Evolutionary conservation across 108 stramenopile genomes (phyloP).

Genomic region (Nitzschia sp.): DNA sequence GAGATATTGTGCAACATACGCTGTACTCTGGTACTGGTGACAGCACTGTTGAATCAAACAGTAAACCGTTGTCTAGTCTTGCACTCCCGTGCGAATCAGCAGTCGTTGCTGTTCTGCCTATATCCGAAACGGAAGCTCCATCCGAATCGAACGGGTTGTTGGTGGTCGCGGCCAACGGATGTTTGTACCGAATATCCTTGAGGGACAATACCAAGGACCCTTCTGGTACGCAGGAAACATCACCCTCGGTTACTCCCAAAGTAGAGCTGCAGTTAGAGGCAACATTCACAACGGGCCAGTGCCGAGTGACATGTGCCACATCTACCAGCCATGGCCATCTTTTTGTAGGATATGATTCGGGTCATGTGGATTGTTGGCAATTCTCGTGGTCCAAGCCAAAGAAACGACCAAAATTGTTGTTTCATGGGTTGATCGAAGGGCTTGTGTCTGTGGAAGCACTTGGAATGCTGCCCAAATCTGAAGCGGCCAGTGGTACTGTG

Average conservation of each 20-base stretch:
- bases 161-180: background rate
- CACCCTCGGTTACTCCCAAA: background rate
- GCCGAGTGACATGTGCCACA: constrained; percentile 1
- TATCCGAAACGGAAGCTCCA: background rate
- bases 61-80: background rate
- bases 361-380: constrained; percentile 4
- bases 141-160: background rate
- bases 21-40: background rate
- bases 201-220: background rate
- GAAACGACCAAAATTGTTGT: background rate
- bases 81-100: background rate
- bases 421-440: background rate
- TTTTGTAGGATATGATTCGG: constrained; percentile 11
- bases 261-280: background rate
- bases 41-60: background rate
- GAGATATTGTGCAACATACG: background rate
- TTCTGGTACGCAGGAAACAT: background rate
- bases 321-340: background rate
- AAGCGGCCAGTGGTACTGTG: background rate
- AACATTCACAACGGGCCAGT: constrained; percentile 12
- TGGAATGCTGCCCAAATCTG: background rate
- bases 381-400: background rate
- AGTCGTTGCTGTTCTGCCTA: background rate
- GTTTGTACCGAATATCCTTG: background rate
- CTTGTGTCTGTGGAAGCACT: background rate